Evolutionary conservation across 768 basidiomycete species (phyloP).

Genomic region (Phaffia australis): DNA sequence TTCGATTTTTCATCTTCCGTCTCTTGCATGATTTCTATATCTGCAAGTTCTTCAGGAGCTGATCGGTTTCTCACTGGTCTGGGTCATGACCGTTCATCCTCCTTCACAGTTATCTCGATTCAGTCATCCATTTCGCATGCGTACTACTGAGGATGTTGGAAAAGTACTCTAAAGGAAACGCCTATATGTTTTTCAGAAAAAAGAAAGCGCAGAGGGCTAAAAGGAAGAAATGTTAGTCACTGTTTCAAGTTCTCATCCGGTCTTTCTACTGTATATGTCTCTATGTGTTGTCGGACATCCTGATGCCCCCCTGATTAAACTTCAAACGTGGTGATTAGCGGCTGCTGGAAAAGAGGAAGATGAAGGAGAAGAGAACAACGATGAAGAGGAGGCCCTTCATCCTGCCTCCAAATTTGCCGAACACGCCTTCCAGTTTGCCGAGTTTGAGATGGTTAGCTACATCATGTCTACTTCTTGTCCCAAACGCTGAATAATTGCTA

Average conservation of each 20-base stretch:
- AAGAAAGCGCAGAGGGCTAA: conserved; percentile 17
- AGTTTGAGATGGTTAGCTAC: conserved; percentile 69
- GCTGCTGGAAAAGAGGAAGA: conserved; percentile 29
- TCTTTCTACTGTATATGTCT: background rate
- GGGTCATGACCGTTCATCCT: background rate
- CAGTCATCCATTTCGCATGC: conserved; percentile 72
- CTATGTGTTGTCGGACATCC: background rate
- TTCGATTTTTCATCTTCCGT: conserved; percentile 12
- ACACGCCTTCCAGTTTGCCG: conserved; percentile 81
- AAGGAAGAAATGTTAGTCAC: conserved; percentile 47
- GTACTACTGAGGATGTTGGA: conserved; percentile 82
- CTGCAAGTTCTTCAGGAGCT: background rate
- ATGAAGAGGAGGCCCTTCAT: conserved; percentile 44
- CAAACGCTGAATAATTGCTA: background rate
- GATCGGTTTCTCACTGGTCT: background rate
- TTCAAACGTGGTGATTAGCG: conserved; percentile 37
- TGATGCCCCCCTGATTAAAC: background rate
- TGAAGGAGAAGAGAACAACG: conserved; percentile 51
- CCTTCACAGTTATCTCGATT: conserved; percentile 59
- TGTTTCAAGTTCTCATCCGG: background rate
- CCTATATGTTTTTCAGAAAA: conserved; percentile 59
- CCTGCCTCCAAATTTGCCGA: conserved; percentile 58
- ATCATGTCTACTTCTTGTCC: background rate
- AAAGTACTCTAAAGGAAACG: conserved; percentile 62
- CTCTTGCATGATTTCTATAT: background rate